A percentile compares a stretch with the other conserved stretches of the same genome.
Evolutionary conservation across 1,284 basidiomycete species (phyloP).

Genomic region (Mixia osmundae): DNA sequence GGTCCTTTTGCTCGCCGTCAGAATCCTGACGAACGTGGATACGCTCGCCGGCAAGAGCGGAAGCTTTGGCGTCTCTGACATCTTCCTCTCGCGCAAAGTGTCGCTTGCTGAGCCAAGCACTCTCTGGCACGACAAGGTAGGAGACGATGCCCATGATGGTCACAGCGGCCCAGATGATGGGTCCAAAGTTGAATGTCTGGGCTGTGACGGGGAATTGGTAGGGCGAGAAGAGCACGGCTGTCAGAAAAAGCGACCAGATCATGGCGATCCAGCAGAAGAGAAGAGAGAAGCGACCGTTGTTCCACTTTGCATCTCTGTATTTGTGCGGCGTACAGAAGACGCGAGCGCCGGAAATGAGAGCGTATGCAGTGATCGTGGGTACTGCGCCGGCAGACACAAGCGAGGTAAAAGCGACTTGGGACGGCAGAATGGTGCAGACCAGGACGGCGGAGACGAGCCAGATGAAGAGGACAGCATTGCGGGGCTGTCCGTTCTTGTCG

Average conservation of each 20-base stretch:
- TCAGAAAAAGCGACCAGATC: constrained; percentile 27
- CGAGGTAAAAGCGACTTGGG: constrained; percentile 63
- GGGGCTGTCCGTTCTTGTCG: constrained; percentile 41
- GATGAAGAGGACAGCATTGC: constrained; percentile 25
- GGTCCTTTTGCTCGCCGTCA: too few relatives aligned
- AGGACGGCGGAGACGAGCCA: constrained; percentile 32
- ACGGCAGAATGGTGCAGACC: constrained; percentile 59
- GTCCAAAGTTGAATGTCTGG: constrained; percentile 46
- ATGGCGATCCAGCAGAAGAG: constrained; percentile 42
- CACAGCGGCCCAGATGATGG: constrained; percentile 47
- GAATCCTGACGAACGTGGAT: too few relatives aligned
- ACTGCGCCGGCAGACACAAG: constrained; percentile 55
- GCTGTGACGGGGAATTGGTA: constrained; percentile 54
- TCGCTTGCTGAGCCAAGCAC: constrained; percentile 46
- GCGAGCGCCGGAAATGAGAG: constrained; percentile 44
- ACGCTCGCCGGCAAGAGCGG: too few relatives aligned
- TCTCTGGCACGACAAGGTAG: constrained; percentile 49
- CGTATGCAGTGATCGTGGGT: constrained; percentile 60
- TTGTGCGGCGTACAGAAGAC: constrained; percentile 45
- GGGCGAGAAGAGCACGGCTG: constrained; percentile 32
- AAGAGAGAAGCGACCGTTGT: constrained; percentile 37
- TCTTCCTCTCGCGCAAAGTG: too few relatives aligned
- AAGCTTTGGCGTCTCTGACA: too few relatives aligned
- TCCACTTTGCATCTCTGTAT: constrained; percentile 45
- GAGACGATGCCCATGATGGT: constrained; percentile 47